A percentile compares a stretch with the other conserved stretches of the same genome.
phyloP scores from a whole-genome alignment of 2,329 filamentous ascomycete species.

The Tolypocladium tropicale region DNA sequence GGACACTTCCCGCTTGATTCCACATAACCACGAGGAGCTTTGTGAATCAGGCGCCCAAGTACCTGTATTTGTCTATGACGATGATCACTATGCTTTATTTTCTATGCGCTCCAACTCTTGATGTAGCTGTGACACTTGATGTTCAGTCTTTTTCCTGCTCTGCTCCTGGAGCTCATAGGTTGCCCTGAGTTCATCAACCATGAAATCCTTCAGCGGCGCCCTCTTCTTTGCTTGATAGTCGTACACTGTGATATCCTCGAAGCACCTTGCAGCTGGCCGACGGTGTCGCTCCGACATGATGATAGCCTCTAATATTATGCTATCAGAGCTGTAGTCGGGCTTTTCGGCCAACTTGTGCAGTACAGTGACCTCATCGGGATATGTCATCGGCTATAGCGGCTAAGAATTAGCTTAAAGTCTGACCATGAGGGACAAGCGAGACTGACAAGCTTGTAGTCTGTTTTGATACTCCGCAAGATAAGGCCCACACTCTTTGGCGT shows the following conservation, averaged over 20 bases:
- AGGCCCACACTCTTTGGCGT: conserved; percentile 57
- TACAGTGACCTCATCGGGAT: conserved; percentile 72
- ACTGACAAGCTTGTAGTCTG: conserved; percentile 80
- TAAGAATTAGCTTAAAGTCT: neutral
- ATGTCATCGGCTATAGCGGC: conserved; percentile 60
- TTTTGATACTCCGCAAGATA: conserved; percentile 69
- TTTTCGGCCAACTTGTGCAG: conserved; percentile 62
- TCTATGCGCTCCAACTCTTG: conserved; percentile 2
- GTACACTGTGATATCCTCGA: conserved; percentile 38
- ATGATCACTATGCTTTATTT: neutral
- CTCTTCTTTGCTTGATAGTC: conserved; percentile 23
- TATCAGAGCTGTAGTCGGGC: conserved; percentile 30
- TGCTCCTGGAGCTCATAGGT: conserved; percentile 24
- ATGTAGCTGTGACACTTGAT: conserved; percentile 7
- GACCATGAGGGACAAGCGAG: neutral
- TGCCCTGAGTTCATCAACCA: conserved; percentile 25
- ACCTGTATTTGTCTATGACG: neutral
- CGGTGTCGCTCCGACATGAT: conserved; percentile 68
- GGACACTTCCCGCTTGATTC: too few species aligned
- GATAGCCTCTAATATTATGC: conserved; percentile 50
- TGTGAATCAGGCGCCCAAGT: neutral
- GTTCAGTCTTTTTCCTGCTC: conserved; percentile 7
- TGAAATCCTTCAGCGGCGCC: conserved; percentile 28
- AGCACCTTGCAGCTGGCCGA: conserved; percentile 60
- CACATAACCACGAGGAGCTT: neutral